These are phyloP conservation scores for Aspergillus viridinutans DNA, from an alignment of 2,329 filamentous ascomycete species.

Conservation along the genomic window DNA sequence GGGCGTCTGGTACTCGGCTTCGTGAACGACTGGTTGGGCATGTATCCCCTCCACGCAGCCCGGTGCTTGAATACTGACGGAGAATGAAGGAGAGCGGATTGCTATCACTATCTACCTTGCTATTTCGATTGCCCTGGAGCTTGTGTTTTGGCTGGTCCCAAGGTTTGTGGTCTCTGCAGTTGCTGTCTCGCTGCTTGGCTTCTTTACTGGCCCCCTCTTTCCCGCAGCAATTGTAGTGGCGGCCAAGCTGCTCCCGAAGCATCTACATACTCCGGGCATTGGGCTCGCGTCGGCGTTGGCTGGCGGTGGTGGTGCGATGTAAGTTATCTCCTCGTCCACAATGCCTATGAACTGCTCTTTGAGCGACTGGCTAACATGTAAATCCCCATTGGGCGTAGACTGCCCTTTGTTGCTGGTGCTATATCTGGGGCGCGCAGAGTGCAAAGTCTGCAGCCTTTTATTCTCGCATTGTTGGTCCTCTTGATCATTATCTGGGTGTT, in stretches of 20 bases:
- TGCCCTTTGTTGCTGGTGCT: slow-evolving; percentile 65
- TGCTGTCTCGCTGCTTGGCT: slow-evolving; percentile 53
- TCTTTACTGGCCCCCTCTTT: slow-evolving; percentile 71
- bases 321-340: neutral
- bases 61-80: slow-evolving; percentile 1
- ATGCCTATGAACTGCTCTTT: neutral
- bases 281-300: slow-evolving; percentile 71
- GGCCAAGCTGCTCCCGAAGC: slow-evolving; percentile 64
- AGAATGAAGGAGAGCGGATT: slow-evolving; percentile 61
- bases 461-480: slow-evolving; percentile 44
- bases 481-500: slow-evolving; percentile 1
- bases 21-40: slow-evolving; percentile 56
- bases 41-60: slow-evolving; percentile 57
- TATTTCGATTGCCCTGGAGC: slow-evolving; percentile 57
- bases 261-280: slow-evolving; percentile 67
- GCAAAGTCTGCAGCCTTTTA: slow-evolving; percentile 54
- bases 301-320: slow-evolving; percentile 61
- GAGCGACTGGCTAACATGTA: neutral
- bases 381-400: slow-evolving; percentile 2
- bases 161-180: slow-evolving; percentile 59
- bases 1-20: slow-evolving; percentile 67
- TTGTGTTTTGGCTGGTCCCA: slow-evolving; percentile 73
- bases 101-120: slow-evolving; percentile 58
- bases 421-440: slow-evolving; percentile 59
- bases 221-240: slow-evolving; percentile 64